Base-by-base conservation (phyloP, 176 grass and related monocot genomes). In the Oryza nivara region DNA sequence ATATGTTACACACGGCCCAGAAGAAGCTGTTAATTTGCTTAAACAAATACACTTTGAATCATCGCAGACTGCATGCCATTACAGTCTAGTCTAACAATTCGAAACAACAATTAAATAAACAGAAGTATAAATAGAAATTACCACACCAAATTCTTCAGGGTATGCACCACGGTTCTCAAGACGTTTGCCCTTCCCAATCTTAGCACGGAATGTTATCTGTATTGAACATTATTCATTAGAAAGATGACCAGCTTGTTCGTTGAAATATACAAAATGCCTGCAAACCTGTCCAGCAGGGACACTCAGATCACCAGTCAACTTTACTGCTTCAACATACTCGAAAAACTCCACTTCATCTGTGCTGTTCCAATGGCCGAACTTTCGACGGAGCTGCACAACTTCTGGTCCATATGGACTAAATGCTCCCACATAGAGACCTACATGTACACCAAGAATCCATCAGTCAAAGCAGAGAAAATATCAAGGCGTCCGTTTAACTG, bases 341-440 rank as follows among this genome's bases (percentile, higher is more conserved):
- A 95, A 98, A 85, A 98, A 98, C 30, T 91, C 96, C 54, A 98
- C 72, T 4, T 93, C 89, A 22, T 93, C 71, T 3, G 87, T 81
- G 82, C 65, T 77, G 72, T 83, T 90, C 96, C 96, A 98, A 38
- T 98, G 93, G 43, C 96, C 96, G 11, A 90, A 94, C 85, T 93
- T 98, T 20, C 89, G 83, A 60, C 80, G 86, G 68, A 98, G 87
- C 70, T 95, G 93, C 60, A 98, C 96, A 71, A 98, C 94, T 80
- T 98, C 93, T n/a, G 91, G 91, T 60, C 96, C 93, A 90, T 95
- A 92, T 22, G 96, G 91, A 85, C 96, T 94, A 90, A 95, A 98
- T 43, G 96, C 93, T 85, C 96, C 96, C 26, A 98, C 93, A 73
- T 98, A 98, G 40, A 98, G 70, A 83, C 96, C 96, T 98, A 76